A percentile compares a stretch with the other conserved stretches of the same genome.
Evolutionary conservation across 1,284 basidiomycete species (phyloP).

Genomic region (Microbotryum saponariae): DNA sequence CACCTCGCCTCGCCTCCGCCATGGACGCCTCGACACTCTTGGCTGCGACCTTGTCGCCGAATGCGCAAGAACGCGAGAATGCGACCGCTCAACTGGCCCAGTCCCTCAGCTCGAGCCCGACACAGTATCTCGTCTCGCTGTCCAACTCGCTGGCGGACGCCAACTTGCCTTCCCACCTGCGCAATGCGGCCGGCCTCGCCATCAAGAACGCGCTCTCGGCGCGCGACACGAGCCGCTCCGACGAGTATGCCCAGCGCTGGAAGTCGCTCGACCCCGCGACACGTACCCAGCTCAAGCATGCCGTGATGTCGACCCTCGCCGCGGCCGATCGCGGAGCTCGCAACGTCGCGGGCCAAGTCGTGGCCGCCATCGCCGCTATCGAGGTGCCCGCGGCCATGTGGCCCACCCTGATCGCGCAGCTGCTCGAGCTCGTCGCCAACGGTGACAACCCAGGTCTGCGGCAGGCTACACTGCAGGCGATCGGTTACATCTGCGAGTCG

Average conservation of each 20-base stretch:
- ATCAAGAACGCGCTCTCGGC: slow-evolving; percentile 93
- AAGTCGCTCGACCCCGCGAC: slow-evolving; percentile 60
- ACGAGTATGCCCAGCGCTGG: slow-evolving; percentile 73
- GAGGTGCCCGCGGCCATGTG: slow-evolving; percentile 83
- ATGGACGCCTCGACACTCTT: slow-evolving; percentile 63
- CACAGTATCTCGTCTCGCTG: slow-evolving; percentile 81
- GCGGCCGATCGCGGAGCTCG: slow-evolving; percentile 68
- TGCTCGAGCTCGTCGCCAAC: slow-evolving; percentile 80
- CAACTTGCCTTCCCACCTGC: slow-evolving; percentile 60
- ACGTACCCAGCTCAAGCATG: slow-evolving; percentile 79
- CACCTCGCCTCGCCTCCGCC: slow-evolving; percentile 36
- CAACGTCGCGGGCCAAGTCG: slow-evolving; percentile 81
- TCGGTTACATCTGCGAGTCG: slow-evolving; percentile 94
- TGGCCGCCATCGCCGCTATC: slow-evolving; percentile 85
- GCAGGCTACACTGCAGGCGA: slow-evolving; percentile 84
- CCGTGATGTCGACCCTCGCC: slow-evolving; percentile 67
- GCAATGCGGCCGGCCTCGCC: slow-evolving; percentile 90
- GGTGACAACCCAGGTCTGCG: slow-evolving; percentile 65
- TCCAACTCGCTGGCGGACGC: slow-evolving; percentile 73
- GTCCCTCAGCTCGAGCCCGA: slow-evolving; percentile 76
- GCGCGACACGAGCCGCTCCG: slow-evolving; percentile 67
- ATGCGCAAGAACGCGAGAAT: slow-evolving; percentile 74
- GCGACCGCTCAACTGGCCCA: slow-evolving; percentile 79
- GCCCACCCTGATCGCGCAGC: slow-evolving; percentile 79
- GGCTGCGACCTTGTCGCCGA: slow-evolving; percentile 62